A percentile compares a stretch with the other conserved stretches of the same genome.
Conservation (phyloP, 805 yeast species). For the Lipomyces sp. region DNA sequence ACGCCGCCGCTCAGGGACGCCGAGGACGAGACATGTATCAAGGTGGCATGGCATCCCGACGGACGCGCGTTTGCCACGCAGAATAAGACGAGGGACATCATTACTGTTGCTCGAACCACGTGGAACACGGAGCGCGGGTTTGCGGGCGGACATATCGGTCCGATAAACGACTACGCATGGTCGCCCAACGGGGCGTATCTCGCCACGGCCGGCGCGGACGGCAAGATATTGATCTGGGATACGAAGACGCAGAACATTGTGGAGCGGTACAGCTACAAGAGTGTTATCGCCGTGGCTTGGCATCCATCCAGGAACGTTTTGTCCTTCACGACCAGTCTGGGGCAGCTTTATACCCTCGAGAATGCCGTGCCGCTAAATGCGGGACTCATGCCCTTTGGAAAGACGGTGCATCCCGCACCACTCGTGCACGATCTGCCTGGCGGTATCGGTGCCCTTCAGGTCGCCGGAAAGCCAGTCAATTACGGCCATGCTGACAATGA, state of each 20-base stretch:
- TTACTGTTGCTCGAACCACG: slow-evolving; percentile 31
- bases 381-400: slow-evolving; percentile 33
- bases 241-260: slow-evolving; percentile 40
- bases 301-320: slow-evolving; percentile 38
- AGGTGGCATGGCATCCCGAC: slow-evolving; percentile 65
- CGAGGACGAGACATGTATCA: slow-evolving; percentile 49
- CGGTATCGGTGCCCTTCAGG: background rate
- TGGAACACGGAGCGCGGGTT: slow-evolving; percentile 33
- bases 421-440: slow-evolving; percentile 34
- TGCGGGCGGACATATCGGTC: slow-evolving; percentile 33
- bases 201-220: slow-evolving; percentile 57
- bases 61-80: slow-evolving; percentile 73
- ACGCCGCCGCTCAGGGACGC: slow-evolving; percentile 34
- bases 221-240: slow-evolving; percentile 57
- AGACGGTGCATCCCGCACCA: slow-evolving; percentile 19
- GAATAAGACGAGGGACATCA: slow-evolving; percentile 43
- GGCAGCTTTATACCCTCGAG: slow-evolving; percentile 34
- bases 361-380: slow-evolving; percentile 29
- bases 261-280: slow-evolving; percentile 32
- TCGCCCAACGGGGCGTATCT: slow-evolving; percentile 60
- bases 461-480: background rate
- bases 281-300: slow-evolving; percentile 45
- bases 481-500: slow-evolving; percentile 23
- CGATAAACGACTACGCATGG: slow-evolving; percentile 53
- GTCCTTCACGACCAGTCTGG: slow-evolving; percentile 36